phyloP scores from a whole-genome alignment of 441 rosid genomes.

The Populus trichocarpa region DNA sequence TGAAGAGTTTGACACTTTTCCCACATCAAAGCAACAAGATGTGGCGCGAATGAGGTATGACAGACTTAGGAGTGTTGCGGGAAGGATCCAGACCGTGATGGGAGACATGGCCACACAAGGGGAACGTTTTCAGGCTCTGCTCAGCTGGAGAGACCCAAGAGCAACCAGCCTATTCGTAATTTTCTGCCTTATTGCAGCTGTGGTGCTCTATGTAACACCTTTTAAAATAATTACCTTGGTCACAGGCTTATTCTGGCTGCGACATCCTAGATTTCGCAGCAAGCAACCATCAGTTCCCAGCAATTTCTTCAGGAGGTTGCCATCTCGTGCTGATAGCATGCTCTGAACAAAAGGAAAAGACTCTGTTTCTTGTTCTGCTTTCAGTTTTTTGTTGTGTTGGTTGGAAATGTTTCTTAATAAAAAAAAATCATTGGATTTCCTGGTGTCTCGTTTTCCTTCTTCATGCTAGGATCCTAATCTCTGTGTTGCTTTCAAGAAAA shows the following conservation, averaged over 20 bases:
- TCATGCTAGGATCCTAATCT: background rate
- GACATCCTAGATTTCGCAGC: conserved; percentile 87
- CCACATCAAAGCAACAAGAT: conserved; percentile 61
- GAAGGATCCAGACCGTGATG: conserved; percentile 75
- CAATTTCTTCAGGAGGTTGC: conserved; percentile 81
- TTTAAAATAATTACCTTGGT: conserved; percentile 53
- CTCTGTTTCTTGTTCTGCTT: background rate
- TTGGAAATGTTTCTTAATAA: background rate
- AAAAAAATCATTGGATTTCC: background rate
- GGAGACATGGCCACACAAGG: conserved; percentile 90
- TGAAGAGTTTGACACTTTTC: conserved; percentile 88
- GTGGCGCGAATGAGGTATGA: conserved; percentile 76
- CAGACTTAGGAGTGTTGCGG: conserved; percentile 76
- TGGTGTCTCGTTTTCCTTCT: background rate
- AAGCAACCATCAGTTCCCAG: conserved; percentile 76
- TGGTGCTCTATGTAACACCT: conserved; percentile 71
- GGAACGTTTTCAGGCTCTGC: conserved; percentile 67
- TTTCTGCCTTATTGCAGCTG: conserved; percentile 73
- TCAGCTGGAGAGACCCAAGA: conserved; percentile 93
- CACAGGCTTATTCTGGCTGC: conserved; percentile 56
- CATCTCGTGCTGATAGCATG: conserved; percentile 75
- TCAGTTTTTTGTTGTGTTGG: background rate
- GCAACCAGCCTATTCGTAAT: conserved; percentile 68
- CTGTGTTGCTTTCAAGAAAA: background rate
- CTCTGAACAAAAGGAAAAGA: conserved; percentile 32